Evolutionary conservation across 306 rosid genomes (phyloP), one percentile per base, ranked within the genome.

Genomic region (Luffa acutangula): DNA sequence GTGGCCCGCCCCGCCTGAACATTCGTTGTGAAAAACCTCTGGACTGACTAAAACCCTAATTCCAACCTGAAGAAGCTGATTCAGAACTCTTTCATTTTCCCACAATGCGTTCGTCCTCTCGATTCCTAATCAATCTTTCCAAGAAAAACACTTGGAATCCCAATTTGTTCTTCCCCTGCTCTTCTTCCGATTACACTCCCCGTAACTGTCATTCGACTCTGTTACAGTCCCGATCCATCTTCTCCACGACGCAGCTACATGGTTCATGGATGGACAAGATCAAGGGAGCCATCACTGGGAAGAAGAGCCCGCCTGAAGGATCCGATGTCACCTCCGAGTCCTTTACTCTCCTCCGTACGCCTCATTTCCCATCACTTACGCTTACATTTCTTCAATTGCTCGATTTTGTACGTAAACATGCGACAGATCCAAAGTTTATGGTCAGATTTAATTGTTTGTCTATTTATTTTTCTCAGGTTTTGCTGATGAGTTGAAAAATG

Each of bases 401-500:
- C 46, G 41, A 36, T 64, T 5, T 6, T 64, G 37, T 37, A 14
- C 21, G 12, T n/a, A 63, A 11, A 13, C 20, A 34, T 31, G 42
- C 42, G 43, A 63, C 15, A 3, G 69, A 62, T 9, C 42, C 45
- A 39, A 17, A 39, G 20, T 66, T 65, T 37, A 39, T 41, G 73
- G 15, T 18, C 49, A 7, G 39, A 15, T 34, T 51, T 51, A 51
- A 51, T 51, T 51, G 18, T 76, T 76, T 76, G 34, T 14, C 17
- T 72, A 41, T 37, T 15, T 58, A 14, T 43, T 57, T 53, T 42
- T 63, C 58, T 31, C 64, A 93, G 97, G 81, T 49, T 92, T 95
- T 54, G 98, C 98, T 1, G 88, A 95, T 79, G 87, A 80, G 85
- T 67, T 95, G 97, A 95, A 87, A 80, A 89, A 83, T 59, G 95